Evolutionary conservation across 2,329 filamentous ascomycete genomes (phyloP), one percentile per base, ranked within the genome.

Genomic region (Claviceps sp.): DNA sequence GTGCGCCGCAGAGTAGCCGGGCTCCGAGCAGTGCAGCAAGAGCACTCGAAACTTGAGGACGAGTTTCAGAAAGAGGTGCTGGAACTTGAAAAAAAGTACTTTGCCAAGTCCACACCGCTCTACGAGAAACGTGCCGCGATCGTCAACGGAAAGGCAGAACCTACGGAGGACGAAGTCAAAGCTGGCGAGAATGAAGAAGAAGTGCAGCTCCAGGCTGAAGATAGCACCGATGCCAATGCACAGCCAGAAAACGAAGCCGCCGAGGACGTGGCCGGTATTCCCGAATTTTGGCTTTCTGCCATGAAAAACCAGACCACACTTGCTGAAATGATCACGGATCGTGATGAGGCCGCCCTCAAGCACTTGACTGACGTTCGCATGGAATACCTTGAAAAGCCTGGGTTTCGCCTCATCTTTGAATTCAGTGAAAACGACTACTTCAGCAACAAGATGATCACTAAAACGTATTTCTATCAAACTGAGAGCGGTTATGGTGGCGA

Each of bases 301-400:
- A 97, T 98, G 91, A 98, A 98, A 81, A 98, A 98, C 77, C 91
- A 96, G 70, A 82, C 93, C 63, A 95, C 90, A 34, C 83, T 98
- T 52, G 89, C 91, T 52, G 94, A 98, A 73, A 95, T 96, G 82
- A 96, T 98, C 68, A 98, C 93, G 63, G 93, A 97, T 63, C 87
- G 89, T 59, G 93, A 98, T 67, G 93, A 98, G 79, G 83, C 81
- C 60, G 93, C 90, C 50, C 84, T 98, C 54, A 95, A 94, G 74
- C 78, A 85, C 65, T 78, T 98, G 53, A 84, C 79, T 59, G 91
- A 98, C 67, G 89, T 98, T 63, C 89, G 91, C 66, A 96, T 98
- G 91, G 91, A 98, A 74, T 98, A 98, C 69, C 87, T 97, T 59
- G 91, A 98, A 72, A 90, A 91, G 67, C 93, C 93, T 47, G 93